Percentiles rank a stretch among this genome's conserved stretches.
Evolutionary conservation across 2,329 filamentous ascomycete genomes (phyloP).

Genomic region (Penicillium nordicum): DNA sequence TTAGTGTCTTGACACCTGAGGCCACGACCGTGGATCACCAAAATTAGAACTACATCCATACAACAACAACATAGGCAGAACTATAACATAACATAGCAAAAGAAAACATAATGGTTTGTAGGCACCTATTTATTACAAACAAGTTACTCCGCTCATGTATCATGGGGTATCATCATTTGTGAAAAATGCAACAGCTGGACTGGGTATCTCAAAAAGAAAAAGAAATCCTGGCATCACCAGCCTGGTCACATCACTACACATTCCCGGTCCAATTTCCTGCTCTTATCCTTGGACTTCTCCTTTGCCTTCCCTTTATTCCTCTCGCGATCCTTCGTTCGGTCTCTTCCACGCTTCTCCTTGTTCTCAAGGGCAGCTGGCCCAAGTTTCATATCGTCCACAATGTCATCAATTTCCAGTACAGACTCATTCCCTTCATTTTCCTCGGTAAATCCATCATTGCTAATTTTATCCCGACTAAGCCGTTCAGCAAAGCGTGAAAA

Average conservation of each 20-base stretch:
- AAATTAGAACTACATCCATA: neutral
- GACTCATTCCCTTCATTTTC: slow-evolving; percentile 29
- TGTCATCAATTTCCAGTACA: slow-evolving; percentile 21
- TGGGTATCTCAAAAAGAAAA: slow-evolving; percentile 9
- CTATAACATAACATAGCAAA: neutral
- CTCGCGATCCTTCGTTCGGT: slow-evolving; percentile 21
- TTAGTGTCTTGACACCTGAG: slow-evolving; percentile 7
- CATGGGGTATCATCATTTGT: slow-evolving; percentile 6
- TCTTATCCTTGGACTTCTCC: slow-evolving; percentile 37
- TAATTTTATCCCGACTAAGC: slow-evolving; percentile 31
- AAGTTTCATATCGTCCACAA: slow-evolving; percentile 14
- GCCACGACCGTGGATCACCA: neutral
- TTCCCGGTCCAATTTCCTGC: slow-evolving; percentile 41
- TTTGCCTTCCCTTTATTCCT: slow-evolving; percentile 29
- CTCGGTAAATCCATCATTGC: slow-evolving; percentile 23
- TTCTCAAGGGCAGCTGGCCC: slow-evolving; percentile 15
- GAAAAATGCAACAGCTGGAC: slow-evolving; percentile 3
- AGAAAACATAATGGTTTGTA: neutral
- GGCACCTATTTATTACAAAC: neutral
- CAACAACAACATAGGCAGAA: neutral
- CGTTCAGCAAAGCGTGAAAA: slow-evolving; percentile 36
- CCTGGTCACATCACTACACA: slow-evolving; percentile 40
- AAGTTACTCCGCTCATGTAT: neutral
- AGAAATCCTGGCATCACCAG: neutral
- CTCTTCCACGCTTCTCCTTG: slow-evolving; percentile 25